Base-by-base conservation (phyloP, 495 filamentous ascomycete genomes). In the Neurospora pannonica region DNA sequence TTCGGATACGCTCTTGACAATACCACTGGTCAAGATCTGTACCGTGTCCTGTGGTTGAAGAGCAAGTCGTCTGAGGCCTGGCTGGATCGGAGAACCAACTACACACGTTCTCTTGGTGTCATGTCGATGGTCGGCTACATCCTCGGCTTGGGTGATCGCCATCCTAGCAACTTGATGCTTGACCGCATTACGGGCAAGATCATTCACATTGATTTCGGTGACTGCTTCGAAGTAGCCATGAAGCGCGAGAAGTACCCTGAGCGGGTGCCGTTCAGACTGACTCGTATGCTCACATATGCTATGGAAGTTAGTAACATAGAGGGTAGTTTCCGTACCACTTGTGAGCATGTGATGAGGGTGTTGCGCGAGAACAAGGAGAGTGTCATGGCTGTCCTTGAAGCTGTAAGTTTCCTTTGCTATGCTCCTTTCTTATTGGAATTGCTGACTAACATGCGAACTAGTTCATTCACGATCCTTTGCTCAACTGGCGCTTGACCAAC, bases 51-150 rank as follows among this genome's bases (percentile, higher is more conserved):
- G 40, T 99, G 96, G 96, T 86, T 99, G 70, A 98, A 98, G 90
- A 96, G 93, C 82, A 98, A 97, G 87, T 95, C 92, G 77, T 98
- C 96, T 0, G 96, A 99, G 81, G 91, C 95, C 8, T 99, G 96
- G 96, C 89, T 99, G 70, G 95, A 98, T 79, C 89, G 96, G 70
- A 92, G 96, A 24, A 98, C 96, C 4, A 99, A 97, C 78, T 99
- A 98, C 84, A 98, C 97, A 46, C 92, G 96, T 72, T 98, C 96
- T 17, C 88, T 98, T 17, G 96, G 93, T 76, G 97, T 98, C 74
- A 99, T 98, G 96, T 97, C 94, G n/a, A 99, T 99, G 95, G 96
- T 98, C 10, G 96, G 96, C 72, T 98, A 99, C 79, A 97, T 99
- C 78, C 92, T 99, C 54, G 96, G 96, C 75, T 87, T 99, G 60